A percentile compares a stretch with the other conserved stretches of the same genome.
These are phyloP conservation scores for Candida namnaoensis DNA, from an alignment of 805 yeast genomes.

Conservation along the genomic window DNA sequence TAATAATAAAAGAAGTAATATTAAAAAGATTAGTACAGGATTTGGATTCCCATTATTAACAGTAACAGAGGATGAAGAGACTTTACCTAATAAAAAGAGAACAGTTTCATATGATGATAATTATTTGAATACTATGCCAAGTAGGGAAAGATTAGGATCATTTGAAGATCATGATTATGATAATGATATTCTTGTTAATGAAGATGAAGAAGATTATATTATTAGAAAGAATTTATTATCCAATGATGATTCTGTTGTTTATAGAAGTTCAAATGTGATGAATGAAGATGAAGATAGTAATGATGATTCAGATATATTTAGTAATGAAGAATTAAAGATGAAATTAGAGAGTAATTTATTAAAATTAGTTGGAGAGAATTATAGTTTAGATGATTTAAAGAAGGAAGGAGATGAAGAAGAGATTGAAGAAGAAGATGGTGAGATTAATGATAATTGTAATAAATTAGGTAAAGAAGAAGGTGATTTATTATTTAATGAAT, in stretches of 20 bases:
- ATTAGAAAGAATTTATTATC: slow-evolving; percentile 9
- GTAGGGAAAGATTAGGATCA: neutral
- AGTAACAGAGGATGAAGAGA: slow-evolving; percentile 13
- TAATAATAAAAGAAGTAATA: neutral
- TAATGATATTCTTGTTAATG: too few relatives aligned
- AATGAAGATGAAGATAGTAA: slow-evolving; percentile 1
- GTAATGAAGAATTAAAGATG: slow-evolving; percentile 8
- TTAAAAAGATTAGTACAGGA: slow-evolving; percentile 19
- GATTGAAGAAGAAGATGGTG: neutral
- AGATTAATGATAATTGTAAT: too few relatives aligned
- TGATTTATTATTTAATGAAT: too few relatives aligned
- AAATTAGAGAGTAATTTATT: slow-evolving; percentile 13
- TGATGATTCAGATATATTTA: neutral
- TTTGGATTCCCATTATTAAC: slow-evolving; percentile 18
- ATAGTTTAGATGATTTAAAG: neutral
- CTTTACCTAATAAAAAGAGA: neutral
- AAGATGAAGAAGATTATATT: slow-evolving; percentile 8
- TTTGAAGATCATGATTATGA: neutral
- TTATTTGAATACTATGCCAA: slow-evolving; percentile 7
- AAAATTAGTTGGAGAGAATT: neutral
- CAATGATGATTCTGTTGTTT: slow-evolving; percentile 17
- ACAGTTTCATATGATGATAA: slow-evolving; percentile 14
- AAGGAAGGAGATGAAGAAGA: too few relatives aligned
- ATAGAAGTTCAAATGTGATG: slow-evolving; percentile 4
- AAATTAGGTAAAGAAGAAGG: too few relatives aligned